Conservation (phyloP, 108 stramenopile genomes). For the Epithemia pelagica region DNA sequence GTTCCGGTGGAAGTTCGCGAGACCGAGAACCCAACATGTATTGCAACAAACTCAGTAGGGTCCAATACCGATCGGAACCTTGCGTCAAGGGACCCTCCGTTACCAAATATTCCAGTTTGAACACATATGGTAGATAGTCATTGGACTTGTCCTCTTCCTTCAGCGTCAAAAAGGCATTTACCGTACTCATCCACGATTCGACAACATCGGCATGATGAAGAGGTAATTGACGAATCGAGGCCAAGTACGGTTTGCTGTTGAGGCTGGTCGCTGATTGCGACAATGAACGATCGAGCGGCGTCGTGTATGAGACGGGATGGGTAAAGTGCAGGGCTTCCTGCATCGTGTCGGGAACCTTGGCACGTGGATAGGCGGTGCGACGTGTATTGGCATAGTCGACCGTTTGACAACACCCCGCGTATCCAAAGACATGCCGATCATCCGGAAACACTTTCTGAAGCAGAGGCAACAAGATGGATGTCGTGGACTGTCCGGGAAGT, state of each 20-base stretch:
- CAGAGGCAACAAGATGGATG: conserved; percentile 54
- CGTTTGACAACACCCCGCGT: conserved; percentile 58
- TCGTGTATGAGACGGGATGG: conserved; percentile 24
- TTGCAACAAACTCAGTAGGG: conserved; percentile 62
- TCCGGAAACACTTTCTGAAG: conserved; percentile 64
- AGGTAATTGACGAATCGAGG: conserved; percentile 43
- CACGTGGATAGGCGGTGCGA: conserved; percentile 4
- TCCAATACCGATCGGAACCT: conserved; percentile 37
- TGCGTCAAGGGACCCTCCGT: conserved; percentile 31
- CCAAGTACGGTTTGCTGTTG: conserved; percentile 25
- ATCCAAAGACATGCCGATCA: conserved; percentile 77
- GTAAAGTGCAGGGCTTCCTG: conserved; percentile 7
- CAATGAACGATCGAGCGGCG: conserved; percentile 22
- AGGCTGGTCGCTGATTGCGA: conserved; percentile 28
- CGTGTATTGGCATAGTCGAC: conserved; percentile 30
- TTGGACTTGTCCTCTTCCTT: conserved; percentile 71
- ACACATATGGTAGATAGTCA: conserved; percentile 70
- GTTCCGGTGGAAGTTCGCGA: conserved; percentile 38
- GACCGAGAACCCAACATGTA: conserved; percentile 66
- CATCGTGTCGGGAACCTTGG: background rate
- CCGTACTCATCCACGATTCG: conserved; percentile 74
- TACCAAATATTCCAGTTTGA: conserved; percentile 34
- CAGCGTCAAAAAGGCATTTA: conserved; percentile 63
- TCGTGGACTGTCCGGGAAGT: conserved; percentile 60
- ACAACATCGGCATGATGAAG: conserved; percentile 48